phyloP scores from a whole-genome alignment of 2,329 filamentous ascomycete species.

The Ambrosiella xylebori region DNA sequence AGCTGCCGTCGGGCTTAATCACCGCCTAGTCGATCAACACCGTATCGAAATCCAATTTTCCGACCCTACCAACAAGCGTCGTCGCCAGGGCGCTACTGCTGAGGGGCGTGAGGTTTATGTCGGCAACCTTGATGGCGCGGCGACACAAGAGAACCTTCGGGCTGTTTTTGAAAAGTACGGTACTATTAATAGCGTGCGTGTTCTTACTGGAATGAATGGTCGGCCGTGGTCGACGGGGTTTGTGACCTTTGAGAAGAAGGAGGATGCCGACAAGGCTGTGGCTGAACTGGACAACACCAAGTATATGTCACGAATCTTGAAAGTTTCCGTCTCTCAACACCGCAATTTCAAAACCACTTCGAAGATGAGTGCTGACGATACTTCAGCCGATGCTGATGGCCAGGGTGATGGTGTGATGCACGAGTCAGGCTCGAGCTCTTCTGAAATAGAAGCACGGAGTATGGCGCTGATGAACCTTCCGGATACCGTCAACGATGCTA shows the following conservation, averaged over 20 bases:
- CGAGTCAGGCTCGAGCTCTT: constrained; percentile 18
- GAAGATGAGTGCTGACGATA: constrained; percentile 23
- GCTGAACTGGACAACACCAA: constrained; percentile 53
- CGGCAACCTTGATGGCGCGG: constrained; percentile 45
- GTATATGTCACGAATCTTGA: constrained; percentile 48
- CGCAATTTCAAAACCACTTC: constrained; percentile 39
- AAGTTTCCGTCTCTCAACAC: constrained; percentile 43
- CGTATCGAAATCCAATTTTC: constrained; percentile 68
- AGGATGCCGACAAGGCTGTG: constrained; percentile 49
- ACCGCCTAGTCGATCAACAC: constrained; percentile 48
- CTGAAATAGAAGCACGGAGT: constrained; percentile 43
- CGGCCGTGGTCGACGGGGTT: constrained; percentile 65
- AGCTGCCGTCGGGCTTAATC: constrained; percentile 53
- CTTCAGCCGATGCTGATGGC: constrained; percentile 18
- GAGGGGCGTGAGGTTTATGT: constrained; percentile 79
- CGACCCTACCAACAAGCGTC: constrained; percentile 60
- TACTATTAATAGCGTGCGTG: constrained; percentile 51
- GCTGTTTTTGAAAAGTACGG: constrained; percentile 62
- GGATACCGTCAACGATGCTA: constrained; percentile 80
- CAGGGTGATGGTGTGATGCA: constrained; percentile 18
- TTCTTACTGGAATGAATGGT: constrained; percentile 51
- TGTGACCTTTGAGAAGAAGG: constrained; percentile 55
- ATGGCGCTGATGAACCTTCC: constrained; percentile 72
- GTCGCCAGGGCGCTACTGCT: constrained; percentile 61
- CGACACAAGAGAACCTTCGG: constrained; percentile 50